These are phyloP conservation scores for Naganishia albida DNA, from an alignment of 1,284 basidiomycete genomes.

Conservation along the genomic window DNA sequence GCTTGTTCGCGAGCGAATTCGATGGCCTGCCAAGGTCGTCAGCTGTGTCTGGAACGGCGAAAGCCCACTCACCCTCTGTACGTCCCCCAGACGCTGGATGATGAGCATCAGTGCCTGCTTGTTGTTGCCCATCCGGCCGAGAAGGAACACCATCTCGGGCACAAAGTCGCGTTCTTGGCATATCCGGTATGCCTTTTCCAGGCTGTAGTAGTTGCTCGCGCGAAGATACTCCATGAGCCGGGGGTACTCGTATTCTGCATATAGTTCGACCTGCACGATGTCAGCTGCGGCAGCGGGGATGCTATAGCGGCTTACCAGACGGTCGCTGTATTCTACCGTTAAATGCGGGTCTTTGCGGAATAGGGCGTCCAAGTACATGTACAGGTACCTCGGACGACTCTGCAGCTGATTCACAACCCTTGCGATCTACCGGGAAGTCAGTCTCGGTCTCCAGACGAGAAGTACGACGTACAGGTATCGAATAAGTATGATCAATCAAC, in stretches of 20 bases:
- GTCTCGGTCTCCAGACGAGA: background rate
- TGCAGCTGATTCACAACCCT: conserved; percentile 86
- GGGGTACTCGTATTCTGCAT: conserved; percentile 79
- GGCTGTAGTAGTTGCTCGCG: conserved; percentile 85
- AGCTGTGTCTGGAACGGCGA: conserved; percentile 15
- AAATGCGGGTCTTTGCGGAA: conserved; percentile 83
- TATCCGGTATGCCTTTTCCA: conserved; percentile 87
- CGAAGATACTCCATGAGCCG: conserved; percentile 88
- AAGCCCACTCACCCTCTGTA: conserved; percentile 68
- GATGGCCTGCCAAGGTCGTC: conserved; percentile 68
- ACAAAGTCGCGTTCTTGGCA: conserved; percentile 85
- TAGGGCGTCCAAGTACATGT: conserved; percentile 88
- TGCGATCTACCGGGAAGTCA: conserved; percentile 62
- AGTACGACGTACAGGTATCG: conserved; percentile 74
- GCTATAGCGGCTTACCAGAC: conserved; percentile 61
- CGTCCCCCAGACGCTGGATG: conserved; percentile 91
- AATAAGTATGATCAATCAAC: conserved; percentile 91
- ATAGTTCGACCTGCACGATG: conserved; percentile 70
- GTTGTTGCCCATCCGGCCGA: conserved; percentile 97
- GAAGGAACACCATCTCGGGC: conserved; percentile 94
- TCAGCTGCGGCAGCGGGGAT: background rate
- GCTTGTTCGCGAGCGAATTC: conserved; percentile 98
- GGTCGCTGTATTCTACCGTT: conserved; percentile 77
- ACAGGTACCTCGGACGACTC: conserved; percentile 75
- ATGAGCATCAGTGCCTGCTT: conserved; percentile 91